Conservation (phyloP, 441 rosid species). For the Omphalea diandra region DNA sequence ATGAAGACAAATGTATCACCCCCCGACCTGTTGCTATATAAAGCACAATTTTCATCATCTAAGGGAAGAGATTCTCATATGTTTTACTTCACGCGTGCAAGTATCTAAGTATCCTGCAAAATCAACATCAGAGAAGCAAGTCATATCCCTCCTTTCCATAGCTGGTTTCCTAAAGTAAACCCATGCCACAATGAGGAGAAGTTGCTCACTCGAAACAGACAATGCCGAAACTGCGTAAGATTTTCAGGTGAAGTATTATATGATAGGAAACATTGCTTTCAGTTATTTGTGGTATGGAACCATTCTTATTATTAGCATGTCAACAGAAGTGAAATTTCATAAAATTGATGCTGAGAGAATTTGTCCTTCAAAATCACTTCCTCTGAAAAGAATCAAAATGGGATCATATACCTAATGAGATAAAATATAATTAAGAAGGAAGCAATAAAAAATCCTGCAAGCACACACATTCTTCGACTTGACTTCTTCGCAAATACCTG, state of each 20-base stretch:
- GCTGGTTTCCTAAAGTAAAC: background rate
- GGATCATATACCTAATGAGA: conserved; percentile 54
- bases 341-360: background rate
- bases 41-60: background rate
- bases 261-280: too few relatives aligned
- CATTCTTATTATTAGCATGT: too few relatives aligned
- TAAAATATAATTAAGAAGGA: conserved; percentile 54
- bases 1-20: background rate
- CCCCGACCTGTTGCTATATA: background rate
- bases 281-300: too few relatives aligned
- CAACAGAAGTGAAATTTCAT: background rate
- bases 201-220: background rate
- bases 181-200: background rate
- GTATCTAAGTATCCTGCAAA: conserved; percentile 39
- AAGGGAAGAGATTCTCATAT: background rate
- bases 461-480: conserved; percentile 55
- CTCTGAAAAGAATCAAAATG: background rate
- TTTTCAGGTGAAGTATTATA: too few relatives aligned
- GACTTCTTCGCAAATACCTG: conserved; percentile 95
- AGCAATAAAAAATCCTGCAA: conserved; percentile 55
- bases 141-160: background rate
- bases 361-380: background rate
- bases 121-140: background rate
- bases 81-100: conserved; percentile 6
- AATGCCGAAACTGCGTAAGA: too few relatives aligned